Percentiles rank a stretch among this genome's conserved stretches.
phyloP scores from a whole-genome alignment of 805 yeast genomes.

The Ogataea naganishii region DNA sequence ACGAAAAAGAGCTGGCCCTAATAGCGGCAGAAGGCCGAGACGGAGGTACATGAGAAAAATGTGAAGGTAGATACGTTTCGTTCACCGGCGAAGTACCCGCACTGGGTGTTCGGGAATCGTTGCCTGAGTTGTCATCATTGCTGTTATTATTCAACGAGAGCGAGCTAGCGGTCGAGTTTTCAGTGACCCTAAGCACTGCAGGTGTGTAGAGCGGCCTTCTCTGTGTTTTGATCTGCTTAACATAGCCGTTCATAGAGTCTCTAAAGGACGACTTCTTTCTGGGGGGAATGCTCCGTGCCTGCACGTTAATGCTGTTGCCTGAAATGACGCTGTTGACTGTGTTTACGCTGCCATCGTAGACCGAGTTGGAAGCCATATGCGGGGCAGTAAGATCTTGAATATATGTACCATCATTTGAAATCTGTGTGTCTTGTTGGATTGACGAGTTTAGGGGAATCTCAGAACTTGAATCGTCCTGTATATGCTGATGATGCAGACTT shows the following conservation, averaged over 20 bases:
- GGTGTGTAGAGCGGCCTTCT: conserved; percentile 86
- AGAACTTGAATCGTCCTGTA: no score
- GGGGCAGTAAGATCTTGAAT: background rate
- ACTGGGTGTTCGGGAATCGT: conserved; percentile 1
- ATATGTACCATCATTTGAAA: no score
- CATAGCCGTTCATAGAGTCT: conserved; percentile 23
- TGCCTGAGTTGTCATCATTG: conserved; percentile 2
- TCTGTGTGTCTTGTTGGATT: no score
- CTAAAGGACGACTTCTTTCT: conserved; percentile 20
- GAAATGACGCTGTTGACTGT: conserved; percentile 4
- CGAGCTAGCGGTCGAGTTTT: conserved; percentile 4
- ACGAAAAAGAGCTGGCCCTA: conserved; percentile 2
- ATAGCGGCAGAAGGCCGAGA: background rate
- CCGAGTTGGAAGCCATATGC: conserved; percentile 2
- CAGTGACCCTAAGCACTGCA: conserved; percentile 59
- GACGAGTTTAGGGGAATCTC: no score
- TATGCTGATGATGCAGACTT: no score
- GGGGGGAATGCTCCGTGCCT: conserved; percentile 7
- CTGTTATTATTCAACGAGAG: conserved; percentile 9
- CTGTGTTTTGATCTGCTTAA: conserved; percentile 71
- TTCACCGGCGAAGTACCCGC: no score
- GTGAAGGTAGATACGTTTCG: no score
- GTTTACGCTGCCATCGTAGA: conserved; percentile 5
- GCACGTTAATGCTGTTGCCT: conserved; percentile 8
- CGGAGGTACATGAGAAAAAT: no score